Percentiles rank a stretch among this genome's conserved stretches.
These are phyloP conservation scores for Sphaerostilbella broomeana DNA, from an alignment of 2,329 filamentous ascomycete genomes.

Conservation along the genomic window DNA sequence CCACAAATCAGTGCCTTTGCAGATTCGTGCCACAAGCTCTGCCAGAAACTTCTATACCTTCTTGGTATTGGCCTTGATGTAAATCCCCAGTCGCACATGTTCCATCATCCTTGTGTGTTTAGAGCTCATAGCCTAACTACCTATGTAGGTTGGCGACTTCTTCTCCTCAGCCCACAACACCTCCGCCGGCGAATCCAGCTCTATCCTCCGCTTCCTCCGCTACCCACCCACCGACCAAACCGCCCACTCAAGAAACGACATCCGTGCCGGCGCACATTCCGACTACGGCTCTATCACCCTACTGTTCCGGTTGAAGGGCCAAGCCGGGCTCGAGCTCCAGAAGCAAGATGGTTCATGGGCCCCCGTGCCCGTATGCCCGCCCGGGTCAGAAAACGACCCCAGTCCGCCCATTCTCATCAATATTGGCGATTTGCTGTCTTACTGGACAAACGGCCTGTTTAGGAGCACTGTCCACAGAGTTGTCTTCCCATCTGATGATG, in stretches of 20 bases:
- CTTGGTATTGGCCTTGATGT: conserved; percentile 72
- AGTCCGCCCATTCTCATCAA: conserved; percentile 75
- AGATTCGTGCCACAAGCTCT: conserved; percentile 63
- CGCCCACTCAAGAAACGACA: conserved; percentile 46
- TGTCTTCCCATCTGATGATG: conserved; percentile 49
- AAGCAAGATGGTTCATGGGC: conserved; percentile 52
- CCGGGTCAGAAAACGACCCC: conserved; percentile 49
- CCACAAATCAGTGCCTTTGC: conserved; percentile 60
- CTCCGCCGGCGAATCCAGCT: conserved; percentile 42
- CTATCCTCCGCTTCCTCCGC: conserved; percentile 64
- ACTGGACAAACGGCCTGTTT: conserved; percentile 86
- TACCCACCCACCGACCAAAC: conserved; percentile 53
- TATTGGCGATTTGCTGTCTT: conserved; percentile 63
- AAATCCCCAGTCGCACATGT: conserved; percentile 16
- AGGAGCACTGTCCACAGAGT: conserved; percentile 87
- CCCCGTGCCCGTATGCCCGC: conserved; percentile 60
- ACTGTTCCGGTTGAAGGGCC: conserved; percentile 80
- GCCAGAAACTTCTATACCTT: conserved; percentile 64
- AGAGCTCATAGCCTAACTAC: neutral
- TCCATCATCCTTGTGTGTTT: conserved; percentile 3
- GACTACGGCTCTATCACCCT: conserved; percentile 70
- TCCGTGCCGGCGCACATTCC: conserved; percentile 86
- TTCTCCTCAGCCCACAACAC: conserved; percentile 47
- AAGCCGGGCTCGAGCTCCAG: conserved; percentile 80
- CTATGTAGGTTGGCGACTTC: conserved; percentile 40